phyloP scores from a whole-genome alignment of 768 basidiomycete genomes.

The Rhodosporidiobolus odoratus region DNA sequence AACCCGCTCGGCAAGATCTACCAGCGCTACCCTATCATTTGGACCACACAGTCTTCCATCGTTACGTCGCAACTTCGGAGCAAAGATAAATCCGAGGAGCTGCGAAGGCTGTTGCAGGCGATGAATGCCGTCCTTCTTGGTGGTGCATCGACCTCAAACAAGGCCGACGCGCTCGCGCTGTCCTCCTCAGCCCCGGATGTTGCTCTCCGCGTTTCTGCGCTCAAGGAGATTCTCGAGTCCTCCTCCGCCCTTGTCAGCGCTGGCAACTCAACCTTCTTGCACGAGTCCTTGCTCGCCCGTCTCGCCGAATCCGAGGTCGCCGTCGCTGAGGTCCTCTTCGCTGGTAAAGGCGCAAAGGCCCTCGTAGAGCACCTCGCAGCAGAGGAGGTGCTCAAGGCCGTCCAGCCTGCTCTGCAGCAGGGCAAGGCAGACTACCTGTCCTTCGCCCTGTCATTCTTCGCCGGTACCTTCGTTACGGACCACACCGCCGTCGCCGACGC shows the following conservation, averaged over 20 bases:
- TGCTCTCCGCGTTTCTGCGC: slow-evolving; percentile 58
- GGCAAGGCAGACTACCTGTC: slow-evolving; percentile 18
- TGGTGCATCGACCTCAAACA: slow-evolving; percentile 4
- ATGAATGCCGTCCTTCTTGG: slow-evolving; percentile 33
- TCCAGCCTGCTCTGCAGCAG: slow-evolving; percentile 34
- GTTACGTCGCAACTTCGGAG: not conserved
- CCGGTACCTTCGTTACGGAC: slow-evolving; percentile 52
- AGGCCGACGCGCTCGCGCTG: slow-evolving; percentile 18
- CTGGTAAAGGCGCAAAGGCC: slow-evolving; percentile 46
- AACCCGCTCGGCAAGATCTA: slow-evolving; percentile 58
- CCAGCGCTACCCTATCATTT: slow-evolving; percentile 59
- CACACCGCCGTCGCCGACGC: slow-evolving; percentile 41
- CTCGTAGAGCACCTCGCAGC: slow-evolving; percentile 46
- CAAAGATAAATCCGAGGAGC: not conserved
- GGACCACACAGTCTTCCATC: slow-evolving; percentile 43
- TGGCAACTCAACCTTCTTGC: slow-evolving; percentile 48
- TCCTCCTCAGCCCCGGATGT: slow-evolving; percentile 52
- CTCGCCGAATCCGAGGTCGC: slow-evolving; percentile 59
- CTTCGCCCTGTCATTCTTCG: slow-evolving; percentile 49
- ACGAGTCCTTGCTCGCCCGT: slow-evolving; percentile 63
- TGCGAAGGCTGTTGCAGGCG: slow-evolving; percentile 10
- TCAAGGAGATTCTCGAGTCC: slow-evolving; percentile 56
- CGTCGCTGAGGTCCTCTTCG: slow-evolving; percentile 68
- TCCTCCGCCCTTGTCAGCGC: slow-evolving; percentile 20
- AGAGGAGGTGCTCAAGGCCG: slow-evolving; percentile 39